These are phyloP conservation scores for Tardiomyces depauwii DNA, from an alignment of 1,139 yeast species.

Conservation along the genomic window DNA sequence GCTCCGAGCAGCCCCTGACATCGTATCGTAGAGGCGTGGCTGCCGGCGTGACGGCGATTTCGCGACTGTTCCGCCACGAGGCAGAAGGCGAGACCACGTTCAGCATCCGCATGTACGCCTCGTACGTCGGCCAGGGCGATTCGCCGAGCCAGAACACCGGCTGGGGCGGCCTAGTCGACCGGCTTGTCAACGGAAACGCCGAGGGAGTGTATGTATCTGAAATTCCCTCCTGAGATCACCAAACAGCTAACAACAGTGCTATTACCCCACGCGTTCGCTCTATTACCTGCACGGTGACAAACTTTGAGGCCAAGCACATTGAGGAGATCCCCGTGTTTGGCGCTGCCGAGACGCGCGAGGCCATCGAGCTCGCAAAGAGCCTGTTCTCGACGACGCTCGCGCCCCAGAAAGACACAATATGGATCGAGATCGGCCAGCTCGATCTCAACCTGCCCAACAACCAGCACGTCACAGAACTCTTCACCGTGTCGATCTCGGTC, in stretches of 20 bases:
- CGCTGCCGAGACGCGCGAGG: not conserved
- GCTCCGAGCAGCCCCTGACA: not conserved
- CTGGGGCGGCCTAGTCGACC: constrained; percentile 81
- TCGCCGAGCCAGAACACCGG: constrained; percentile 45
- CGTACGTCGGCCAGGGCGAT: constrained; percentile 31
- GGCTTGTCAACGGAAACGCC: constrained; percentile 55
- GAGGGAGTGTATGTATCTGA: not conserved
- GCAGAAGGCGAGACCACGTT: constrained; percentile 61
- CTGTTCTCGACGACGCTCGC: not conserved
- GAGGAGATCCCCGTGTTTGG: not conserved
- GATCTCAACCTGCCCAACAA: not conserved
- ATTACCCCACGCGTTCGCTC: not conserved
- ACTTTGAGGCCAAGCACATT: not conserved
- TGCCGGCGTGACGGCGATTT: constrained; percentile 80
- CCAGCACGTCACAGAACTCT: not conserved
- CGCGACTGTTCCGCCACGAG: constrained; percentile 62
- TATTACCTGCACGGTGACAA: not conserved
- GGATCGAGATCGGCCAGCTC: not conserved
- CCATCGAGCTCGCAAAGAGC: not conserved
- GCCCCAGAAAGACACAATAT: not conserved
- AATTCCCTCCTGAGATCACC: no score
- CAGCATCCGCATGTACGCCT: constrained; percentile 60
- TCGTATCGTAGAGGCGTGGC: constrained; percentile 60
- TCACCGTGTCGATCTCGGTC: not conserved
- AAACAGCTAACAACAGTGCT: not conserved